Percentiles rank a stretch among this genome's conserved stretches.
phyloP scores from a whole-genome alignment of 179 eudicot species.

The Heliamphora pulchella region DNA sequence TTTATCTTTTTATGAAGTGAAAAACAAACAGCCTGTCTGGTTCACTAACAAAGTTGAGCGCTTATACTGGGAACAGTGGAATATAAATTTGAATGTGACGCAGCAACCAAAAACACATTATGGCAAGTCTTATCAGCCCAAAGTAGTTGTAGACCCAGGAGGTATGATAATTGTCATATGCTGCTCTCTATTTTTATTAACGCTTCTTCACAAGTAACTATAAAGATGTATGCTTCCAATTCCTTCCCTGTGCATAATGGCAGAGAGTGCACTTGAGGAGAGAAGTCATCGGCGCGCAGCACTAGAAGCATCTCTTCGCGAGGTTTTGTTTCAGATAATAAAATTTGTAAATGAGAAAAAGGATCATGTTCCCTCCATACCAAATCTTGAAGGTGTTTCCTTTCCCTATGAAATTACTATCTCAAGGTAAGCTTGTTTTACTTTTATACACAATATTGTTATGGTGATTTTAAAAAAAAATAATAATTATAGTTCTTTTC shows the following conservation, averaged over 20 bases:
- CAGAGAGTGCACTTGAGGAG: constrained; percentile 58
- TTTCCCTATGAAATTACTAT: constrained; percentile 89
- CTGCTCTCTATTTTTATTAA: no score
- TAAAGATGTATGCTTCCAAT: neutral
- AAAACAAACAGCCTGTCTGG: constrained; percentile 80
- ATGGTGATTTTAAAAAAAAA: neutral
- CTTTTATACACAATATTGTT: neutral
- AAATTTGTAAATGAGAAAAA: constrained; percentile 86
- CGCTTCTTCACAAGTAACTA: neutral
- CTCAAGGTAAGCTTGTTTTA: constrained; percentile 56
- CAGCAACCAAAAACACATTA: constrained; percentile 63
- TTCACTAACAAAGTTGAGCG: constrained; percentile 87
- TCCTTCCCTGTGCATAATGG: constrained; percentile 7
- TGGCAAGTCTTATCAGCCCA: constrained; percentile 69
- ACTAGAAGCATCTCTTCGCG: constrained; percentile 74
- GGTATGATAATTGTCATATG: no score
- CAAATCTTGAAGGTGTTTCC: constrained; percentile 70
- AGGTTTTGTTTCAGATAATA: constrained; percentile 86
- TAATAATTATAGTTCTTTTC: no score
- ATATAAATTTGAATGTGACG: constrained; percentile 74
- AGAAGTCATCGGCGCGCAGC: constrained; percentile 62
- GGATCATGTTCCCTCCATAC: constrained; percentile 88
- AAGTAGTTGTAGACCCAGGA: constrained; percentile 64
- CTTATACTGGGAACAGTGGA: constrained; percentile 91
- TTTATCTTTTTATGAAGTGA: constrained; percentile 81